phyloP scores from a whole-genome alignment of 2,329 filamentous ascomycete species.

The Alternaria conjuncta region DNA sequence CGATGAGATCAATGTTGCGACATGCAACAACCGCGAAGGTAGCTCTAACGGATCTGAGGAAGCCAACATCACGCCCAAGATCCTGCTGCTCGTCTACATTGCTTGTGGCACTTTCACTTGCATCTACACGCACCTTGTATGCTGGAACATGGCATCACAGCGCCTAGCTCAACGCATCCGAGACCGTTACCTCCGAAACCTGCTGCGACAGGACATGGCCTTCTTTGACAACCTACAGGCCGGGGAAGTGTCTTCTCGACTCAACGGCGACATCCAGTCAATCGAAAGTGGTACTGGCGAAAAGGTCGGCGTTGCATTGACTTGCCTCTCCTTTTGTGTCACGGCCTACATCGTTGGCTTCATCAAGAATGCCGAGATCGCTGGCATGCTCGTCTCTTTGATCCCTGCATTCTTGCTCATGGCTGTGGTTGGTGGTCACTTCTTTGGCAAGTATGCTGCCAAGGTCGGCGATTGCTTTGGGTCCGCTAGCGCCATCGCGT shows the following conservation, averaged over 20 bases:
- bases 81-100: slow-evolving; percentile 68
- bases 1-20: slow-evolving; percentile 65
- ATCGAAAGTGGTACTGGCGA: slow-evolving; percentile 73
- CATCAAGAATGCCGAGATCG: slow-evolving; percentile 66
- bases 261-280: slow-evolving; percentile 70
- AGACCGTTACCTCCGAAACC: slow-evolving; percentile 63
- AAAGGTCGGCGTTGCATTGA: slow-evolving; percentile 71
- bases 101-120: slow-evolving; percentile 67
- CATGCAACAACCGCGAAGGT: slow-evolving; percentile 52
- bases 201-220: slow-evolving; percentile 67
- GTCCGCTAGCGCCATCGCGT: slow-evolving; percentile 67
- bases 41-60: slow-evolving; percentile 25
- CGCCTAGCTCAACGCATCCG: slow-evolving; percentile 68
- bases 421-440: slow-evolving; percentile 62
- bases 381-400: slow-evolving; percentile 68
- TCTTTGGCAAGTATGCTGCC: slow-evolving; percentile 59
- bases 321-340: slow-evolving; percentile 69
- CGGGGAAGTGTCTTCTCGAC: slow-evolving; percentile 67
- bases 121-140: slow-evolving; percentile 69
- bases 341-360: slow-evolving; percentile 73
- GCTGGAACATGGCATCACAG: slow-evolving; percentile 69
- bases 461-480: slow-evolving; percentile 61
- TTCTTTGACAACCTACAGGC: slow-evolving; percentile 69
- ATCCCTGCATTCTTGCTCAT: slow-evolving; percentile 69
- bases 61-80: slow-evolving; percentile 62